A percentile compares a stretch with the other conserved stretches of the same genome.
Conservation (phyloP, 2,329 filamentous ascomycete species). For the Alternaria sp. region DNA sequence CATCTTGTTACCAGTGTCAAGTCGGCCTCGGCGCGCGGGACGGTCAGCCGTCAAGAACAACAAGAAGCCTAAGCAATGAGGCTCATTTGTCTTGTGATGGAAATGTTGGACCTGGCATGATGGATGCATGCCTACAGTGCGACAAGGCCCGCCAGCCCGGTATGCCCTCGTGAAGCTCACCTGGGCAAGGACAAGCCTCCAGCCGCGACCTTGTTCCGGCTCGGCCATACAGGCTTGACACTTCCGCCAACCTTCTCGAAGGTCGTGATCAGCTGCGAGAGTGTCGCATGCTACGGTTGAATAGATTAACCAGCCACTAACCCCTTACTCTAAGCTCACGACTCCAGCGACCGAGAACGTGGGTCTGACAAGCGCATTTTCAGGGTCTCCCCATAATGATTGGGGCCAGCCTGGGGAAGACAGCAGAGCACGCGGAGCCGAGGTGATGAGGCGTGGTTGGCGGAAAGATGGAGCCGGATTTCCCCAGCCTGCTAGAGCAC, state of each 20-base stretch:
- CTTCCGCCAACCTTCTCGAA: slow-evolving; percentile 18
- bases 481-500: slow-evolving; percentile 3
- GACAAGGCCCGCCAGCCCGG: slow-evolving; percentile 9
- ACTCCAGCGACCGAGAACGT: slow-evolving; percentile 12
- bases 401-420: background rate
- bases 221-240: background rate
- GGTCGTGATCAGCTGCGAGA: slow-evolving; percentile 8
- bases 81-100: slow-evolving; percentile 5
- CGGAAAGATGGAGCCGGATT: slow-evolving; percentile 5
- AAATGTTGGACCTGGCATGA: background rate
- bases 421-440: slow-evolving; percentile 2
- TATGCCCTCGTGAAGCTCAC: slow-evolving; percentile 3
- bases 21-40: slow-evolving; percentile 15
- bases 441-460: slow-evolving; percentile 11
- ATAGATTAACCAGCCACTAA: slow-evolving; percentile 24
- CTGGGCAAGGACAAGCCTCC: slow-evolving; percentile 5
- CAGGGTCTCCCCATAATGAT: background rate
- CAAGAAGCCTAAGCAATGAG: slow-evolving; percentile 7
- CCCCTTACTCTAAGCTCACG: slow-evolving; percentile 19
- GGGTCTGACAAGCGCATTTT: slow-evolving; percentile 8
- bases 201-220: background rate
- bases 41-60: slow-evolving; percentile 9
- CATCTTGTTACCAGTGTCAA: slow-evolving; percentile 1
- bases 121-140: background rate
- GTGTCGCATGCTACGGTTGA: slow-evolving; percentile 20